Evolutionary conservation across 441 rosid genomes (phyloP), one percentile per base, ranked within the genome.

Genomic region (Flueggea neowawraea): DNA sequence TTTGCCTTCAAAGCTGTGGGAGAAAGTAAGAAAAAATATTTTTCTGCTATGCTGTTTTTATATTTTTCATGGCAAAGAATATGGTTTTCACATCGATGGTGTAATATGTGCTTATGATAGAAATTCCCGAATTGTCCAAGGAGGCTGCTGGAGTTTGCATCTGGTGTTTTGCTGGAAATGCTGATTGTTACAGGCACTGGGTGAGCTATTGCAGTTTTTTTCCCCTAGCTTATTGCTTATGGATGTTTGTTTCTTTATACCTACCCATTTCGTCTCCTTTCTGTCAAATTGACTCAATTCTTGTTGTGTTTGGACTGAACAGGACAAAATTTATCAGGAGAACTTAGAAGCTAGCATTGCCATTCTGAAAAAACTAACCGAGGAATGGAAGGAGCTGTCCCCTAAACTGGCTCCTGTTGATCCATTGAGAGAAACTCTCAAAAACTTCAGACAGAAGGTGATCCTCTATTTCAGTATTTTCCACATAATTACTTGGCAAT

Each of bases 181-280:
- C 73, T 54, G 99, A 91, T 55, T 91, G 95, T 78, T 91, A 82
- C 82, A 84, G 78, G 80, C 92, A 78, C 36, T 94, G 97, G 99
- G 98, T 91, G 66, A 67, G 91, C 51, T 65, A 41, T 74, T 67
- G 16, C 67, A 12, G 2, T 44, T 55, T 63, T 39, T 3, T 17
- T 32, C 6, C 16, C 2, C 60, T 52, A 49, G 45, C 14, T 52
- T 52, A 64, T 22, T 70, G 15, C 12, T 41, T 33, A 13, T 17
- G n/a, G 52, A 51, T 14, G 16, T 16, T 53, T 55, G 55, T 31
- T 22, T 49, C 44, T 13, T 48, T 15, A 11, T n/a, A 12, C 54
- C 28, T 22, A 22, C 28, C 28, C 28, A 22, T 22, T 22, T 22
- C 2, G 49, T 0, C 14, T 10, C 15, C 16, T 13, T 32, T 3